Conservation (phyloP, 192 early-diverging fungal genomes). For the Podila minutissima region DNA sequence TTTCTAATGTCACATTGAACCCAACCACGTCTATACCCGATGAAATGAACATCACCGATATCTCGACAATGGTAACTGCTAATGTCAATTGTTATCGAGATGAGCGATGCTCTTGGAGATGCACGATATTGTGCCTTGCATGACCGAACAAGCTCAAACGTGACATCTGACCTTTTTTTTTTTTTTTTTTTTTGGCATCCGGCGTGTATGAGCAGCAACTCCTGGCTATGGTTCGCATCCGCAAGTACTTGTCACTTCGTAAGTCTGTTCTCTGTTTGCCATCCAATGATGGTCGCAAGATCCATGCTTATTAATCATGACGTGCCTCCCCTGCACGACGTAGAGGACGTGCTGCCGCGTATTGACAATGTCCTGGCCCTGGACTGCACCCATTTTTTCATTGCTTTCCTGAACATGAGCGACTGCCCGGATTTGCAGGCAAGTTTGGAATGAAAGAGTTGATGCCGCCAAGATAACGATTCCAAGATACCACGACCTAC, state of each 20-base stretch:
- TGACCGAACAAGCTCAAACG: no score
- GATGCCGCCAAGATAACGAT: neutral
- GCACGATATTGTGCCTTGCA: neutral
- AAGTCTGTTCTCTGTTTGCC: constrained; percentile 1
- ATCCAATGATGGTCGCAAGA: neutral
- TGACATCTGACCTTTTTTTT: no score
- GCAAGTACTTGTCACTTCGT: constrained; percentile 50
- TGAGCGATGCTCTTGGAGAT: neutral
- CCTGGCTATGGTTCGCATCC: constrained; percentile 48
- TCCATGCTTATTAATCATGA: no score
- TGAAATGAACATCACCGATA: constrained; percentile 48
- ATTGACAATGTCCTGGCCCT: constrained; percentile 49
- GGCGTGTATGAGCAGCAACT: constrained; percentile 46
- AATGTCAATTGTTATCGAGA: neutral
- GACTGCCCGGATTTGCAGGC: constrained; percentile 49
- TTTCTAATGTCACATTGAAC: constrained; percentile 48
- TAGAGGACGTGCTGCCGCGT: constrained; percentile 50
- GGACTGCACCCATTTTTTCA: constrained; percentile 42
- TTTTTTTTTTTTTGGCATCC: constrained; percentile 25
- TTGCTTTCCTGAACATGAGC: constrained; percentile 40
- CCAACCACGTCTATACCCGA: constrained; percentile 38
- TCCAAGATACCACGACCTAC: neutral
- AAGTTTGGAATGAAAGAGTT: neutral
- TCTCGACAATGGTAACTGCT: constrained; percentile 43
- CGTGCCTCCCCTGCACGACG: neutral